These are phyloP conservation scores for Ehretia macrophylla DNA, from an alignment of 257 asterid genomes.

Conservation along the genomic window DNA sequence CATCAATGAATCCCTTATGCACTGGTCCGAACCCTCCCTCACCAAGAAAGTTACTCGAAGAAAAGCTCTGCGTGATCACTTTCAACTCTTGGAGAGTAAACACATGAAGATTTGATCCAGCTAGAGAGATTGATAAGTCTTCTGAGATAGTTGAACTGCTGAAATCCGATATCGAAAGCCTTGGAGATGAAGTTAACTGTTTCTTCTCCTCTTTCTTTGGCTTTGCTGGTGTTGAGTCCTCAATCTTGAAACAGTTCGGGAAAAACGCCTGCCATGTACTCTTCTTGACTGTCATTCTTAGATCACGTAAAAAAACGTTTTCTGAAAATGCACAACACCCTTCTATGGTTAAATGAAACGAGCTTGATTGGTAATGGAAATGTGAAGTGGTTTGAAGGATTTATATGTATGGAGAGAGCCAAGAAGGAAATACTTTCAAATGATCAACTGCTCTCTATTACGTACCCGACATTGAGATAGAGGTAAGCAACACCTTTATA, in stretches of 20 bases:
- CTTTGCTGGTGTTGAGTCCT: constrained; percentile 13
- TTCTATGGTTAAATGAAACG: neutral
- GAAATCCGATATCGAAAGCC: constrained; percentile 55
- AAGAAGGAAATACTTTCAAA: neutral
- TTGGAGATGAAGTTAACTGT: constrained; percentile 37
- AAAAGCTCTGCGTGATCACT: constrained; percentile 70
- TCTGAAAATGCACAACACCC: no score
- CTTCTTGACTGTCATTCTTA: constrained; percentile 50
- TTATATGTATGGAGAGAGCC: neutral
- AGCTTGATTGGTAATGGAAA: neutral
- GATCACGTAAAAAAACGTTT: neutral
- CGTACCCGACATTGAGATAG: neutral
- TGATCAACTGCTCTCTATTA: neutral
- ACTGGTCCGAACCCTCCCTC: constrained; percentile 98
- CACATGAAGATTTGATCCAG: constrained; percentile 62
- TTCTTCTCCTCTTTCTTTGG: constrained; percentile 18
- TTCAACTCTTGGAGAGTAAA: constrained; percentile 80
- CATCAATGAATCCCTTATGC: constrained; percentile 91
- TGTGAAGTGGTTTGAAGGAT: neutral
- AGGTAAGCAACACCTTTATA: neutral
- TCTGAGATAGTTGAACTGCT: constrained; percentile 63
- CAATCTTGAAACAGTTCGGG: constrained; percentile 46
- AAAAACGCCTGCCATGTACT: constrained; percentile 43
- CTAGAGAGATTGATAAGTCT: constrained; percentile 69
- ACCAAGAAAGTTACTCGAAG: constrained; percentile 71